phyloP scores from a whole-genome alignment of 805 yeast species.

The Blastobotrys peoriensis region DNA sequence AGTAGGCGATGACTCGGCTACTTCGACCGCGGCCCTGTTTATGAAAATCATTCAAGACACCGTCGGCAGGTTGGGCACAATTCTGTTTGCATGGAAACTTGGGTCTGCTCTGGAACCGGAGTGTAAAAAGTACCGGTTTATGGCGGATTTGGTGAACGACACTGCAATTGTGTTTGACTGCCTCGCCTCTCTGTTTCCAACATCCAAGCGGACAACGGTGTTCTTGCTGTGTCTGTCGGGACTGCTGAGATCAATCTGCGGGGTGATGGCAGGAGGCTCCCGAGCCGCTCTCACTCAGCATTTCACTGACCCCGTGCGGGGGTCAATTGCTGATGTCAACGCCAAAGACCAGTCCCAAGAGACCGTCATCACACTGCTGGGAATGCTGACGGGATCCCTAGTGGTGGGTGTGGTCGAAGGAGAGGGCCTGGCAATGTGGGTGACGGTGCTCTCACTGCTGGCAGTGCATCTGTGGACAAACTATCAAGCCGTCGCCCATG shows the following conservation, averaged over 20 bases:
- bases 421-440: constrained; percentile 25
- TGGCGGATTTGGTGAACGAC: constrained; percentile 33
- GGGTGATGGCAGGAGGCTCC: constrained; percentile 34
- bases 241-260: constrained; percentile 29
- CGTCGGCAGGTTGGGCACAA: constrained; percentile 33
- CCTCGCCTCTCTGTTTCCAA: constrained; percentile 28
- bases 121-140: constrained; percentile 31
- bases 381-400: constrained; percentile 32
- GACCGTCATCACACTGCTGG: constrained; percentile 31
- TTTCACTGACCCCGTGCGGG: constrained; percentile 30
- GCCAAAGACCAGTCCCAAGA: constrained; percentile 35
- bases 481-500: constrained; percentile 30
- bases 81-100: constrained; percentile 31
- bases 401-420: constrained; percentile 26
- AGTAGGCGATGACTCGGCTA: constrained; percentile 32
- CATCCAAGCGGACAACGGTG: constrained; percentile 16
- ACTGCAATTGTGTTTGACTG: constrained; percentile 31
- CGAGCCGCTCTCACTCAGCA: constrained; percentile 34
- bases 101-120: constrained; percentile 33
- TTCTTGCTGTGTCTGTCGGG: constrained; percentile 30
- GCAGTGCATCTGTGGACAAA: constrained; percentile 30
- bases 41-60: constrained; percentile 32
- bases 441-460: constrained; percentile 21
- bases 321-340: constrained; percentile 32
- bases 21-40: constrained; percentile 33